Evolutionary conservation across 2,329 filamentous ascomycete species (phyloP), one percentile per base, ranked within the genome.

Genomic region (Fusarium metavorans): DNA sequence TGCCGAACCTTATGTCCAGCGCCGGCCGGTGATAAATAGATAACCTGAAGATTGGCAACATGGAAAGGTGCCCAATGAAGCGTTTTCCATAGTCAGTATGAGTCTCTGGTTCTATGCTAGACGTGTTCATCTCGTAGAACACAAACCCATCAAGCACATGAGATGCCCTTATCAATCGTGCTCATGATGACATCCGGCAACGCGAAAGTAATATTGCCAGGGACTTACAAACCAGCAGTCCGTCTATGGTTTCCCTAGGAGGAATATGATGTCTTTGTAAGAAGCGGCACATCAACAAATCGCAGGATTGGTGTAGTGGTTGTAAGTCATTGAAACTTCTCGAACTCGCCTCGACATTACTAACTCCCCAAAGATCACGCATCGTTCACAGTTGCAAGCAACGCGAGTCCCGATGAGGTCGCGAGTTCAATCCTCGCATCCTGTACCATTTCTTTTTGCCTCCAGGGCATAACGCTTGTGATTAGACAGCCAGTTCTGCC

Each of bases 341-440:
- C n/a, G n/a, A n/a, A n/a, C n/a, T n/a, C n/a, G n/a, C n/a, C n/a
- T n/a, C 3, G 5, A 5, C n/a, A 5, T 32, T 23, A 32, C 57
- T 60, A 60, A 60, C 6, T 9, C 13, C 2, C 11, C 37, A 0
- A 30, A 60, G 58, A 66, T 60, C 34, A 50, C 61, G 61, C 34
- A 39, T 41, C 64, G 62, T 66, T 66, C 56, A 66, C 63, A 62
- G 25, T 37, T 32, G 30, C 20, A 45, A 50, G 27, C 30, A 58
- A 41, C 25, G 13, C 30, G 20, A 69, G 37, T n/a, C 25, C 43
- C 67, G 60, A n/a, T 60, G 43, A 70, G 63, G 67, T 59, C 67
- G 63, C 63, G 67, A 62, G 67, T 70, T 70, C 63, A 52, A 70
- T 23, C 43, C 67, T 62, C 67, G 63, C 60, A 63, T 63, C 60